These are phyloP conservation scores for Prillingera fragicola DNA, from an alignment of 1,284 basidiomycete genomes.

Conservation along the genomic window DNA sequence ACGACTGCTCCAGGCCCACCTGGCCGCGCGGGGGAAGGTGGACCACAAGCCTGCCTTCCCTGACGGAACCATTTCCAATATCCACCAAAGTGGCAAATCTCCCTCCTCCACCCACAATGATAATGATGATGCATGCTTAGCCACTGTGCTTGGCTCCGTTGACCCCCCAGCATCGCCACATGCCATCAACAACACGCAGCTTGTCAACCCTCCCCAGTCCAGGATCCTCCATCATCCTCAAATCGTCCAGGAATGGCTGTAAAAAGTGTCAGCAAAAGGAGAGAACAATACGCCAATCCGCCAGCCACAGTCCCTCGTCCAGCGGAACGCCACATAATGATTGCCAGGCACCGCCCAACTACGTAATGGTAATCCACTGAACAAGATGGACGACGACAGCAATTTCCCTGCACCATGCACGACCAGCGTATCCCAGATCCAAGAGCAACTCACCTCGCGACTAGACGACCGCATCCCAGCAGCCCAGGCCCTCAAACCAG, in stretches of 20 bases:
- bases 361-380: too few species aligned
- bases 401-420: too few species aligned
- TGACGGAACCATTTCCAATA: too few species aligned
- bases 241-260: constrained; percentile 78
- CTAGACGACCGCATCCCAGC: constrained; percentile 31
- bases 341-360: background rate
- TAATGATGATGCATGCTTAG: background rate
- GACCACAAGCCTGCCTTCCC: too few species aligned
- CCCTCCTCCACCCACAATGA: too few species aligned
- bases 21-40: too few species aligned
- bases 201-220: constrained; percentile 62
- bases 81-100: too few species aligned
- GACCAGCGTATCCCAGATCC: background rate
- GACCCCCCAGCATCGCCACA: constrained; percentile 82
- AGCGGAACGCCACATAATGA: background rate
- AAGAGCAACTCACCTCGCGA: constrained; percentile 23
- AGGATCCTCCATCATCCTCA: constrained; percentile 74
- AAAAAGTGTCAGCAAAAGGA: constrained; percentile 43
- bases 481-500: constrained; percentile 46
- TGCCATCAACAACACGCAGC: constrained; percentile 70
- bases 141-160: constrained; percentile 20
- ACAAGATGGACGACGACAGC: too few species aligned
- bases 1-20: too few species aligned
- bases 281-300: too few species aligned
- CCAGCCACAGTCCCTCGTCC: background rate